Evolutionary conservation across 768 basidiomycete genomes (phyloP), one percentile per base, ranked within the genome.

Genomic region (Boletus rubroflammeus): DNA sequence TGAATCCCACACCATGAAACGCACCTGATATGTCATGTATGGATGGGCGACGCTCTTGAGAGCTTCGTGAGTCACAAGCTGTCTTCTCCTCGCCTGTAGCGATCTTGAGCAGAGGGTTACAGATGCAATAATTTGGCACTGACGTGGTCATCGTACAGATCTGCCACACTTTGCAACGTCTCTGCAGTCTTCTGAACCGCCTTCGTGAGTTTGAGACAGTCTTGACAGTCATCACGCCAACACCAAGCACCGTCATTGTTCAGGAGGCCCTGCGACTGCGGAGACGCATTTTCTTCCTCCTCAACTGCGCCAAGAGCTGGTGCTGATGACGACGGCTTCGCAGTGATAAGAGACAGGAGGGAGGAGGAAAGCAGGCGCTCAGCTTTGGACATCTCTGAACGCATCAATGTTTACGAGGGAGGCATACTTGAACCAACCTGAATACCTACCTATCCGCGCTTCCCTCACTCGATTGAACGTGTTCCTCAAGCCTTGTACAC

Each of bases 181-280:
- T 92, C 91, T 8, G 82, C 80, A 0, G 84, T 83, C 65, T 83
- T 85, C 64, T 92, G 89, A 58, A 92, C 74, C 0, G 84, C 88
- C 62, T 88, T 91, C 2, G 88, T 90, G 46, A 91, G 72, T 51
- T 79, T 79, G n/a, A 93, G 71, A 65, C 91, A 93, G 35, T 84
- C 90, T 66, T 78, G 70, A 65, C 91, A 93, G 3, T 77, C 78
- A 50, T 93, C 89, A 25, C 84, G 78, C 90, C 91, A 95, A 67
- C 90, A 92, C 88, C 92, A 90, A 3, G 88, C 90, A 1, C 88
- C 86, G 25, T 88, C 81, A 9, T 76, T 74, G 58, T 92, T 93
- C 50, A 83, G 62, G 47, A 86, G 63, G 0, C 87, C 86, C 53
- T 77, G 81, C n/a, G 67, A 66, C 51, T 76, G 77, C 35, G 68